These are phyloP conservation scores for Aschersonia sp. DNA, from an alignment of 2,329 filamentous ascomycete species.

Conservation along the genomic window DNA sequence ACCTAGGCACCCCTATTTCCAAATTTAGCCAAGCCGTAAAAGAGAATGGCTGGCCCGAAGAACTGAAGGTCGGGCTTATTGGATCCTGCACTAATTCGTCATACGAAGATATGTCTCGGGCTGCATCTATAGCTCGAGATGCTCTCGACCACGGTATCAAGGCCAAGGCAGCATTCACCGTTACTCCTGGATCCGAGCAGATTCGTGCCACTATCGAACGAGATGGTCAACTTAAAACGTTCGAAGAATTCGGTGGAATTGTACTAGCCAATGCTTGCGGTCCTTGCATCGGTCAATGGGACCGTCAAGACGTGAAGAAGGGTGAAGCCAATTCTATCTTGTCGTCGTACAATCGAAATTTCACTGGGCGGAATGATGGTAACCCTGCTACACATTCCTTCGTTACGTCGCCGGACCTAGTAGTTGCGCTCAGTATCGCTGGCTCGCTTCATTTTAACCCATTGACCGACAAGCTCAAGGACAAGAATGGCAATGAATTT, in stretches of 20 bases:
- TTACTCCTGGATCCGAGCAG: slow-evolving; percentile 94
- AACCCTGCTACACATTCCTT: slow-evolving; percentile 93
- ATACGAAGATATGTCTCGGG: slow-evolving; percentile 83
- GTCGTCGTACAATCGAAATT: slow-evolving; percentile 99
- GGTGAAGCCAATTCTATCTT: slow-evolving; percentile 92
- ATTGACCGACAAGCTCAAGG: slow-evolving; percentile 79
- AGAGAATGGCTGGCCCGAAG: slow-evolving; percentile 89
- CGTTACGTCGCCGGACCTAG: slow-evolving; percentile 79
- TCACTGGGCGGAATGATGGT: slow-evolving; percentile 92
- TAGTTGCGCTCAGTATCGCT: slow-evolving; percentile 73
- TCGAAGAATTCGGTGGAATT: slow-evolving; percentile 91
- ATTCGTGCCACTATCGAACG: slow-evolving; percentile 85
- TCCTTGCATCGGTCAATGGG: slow-evolving; percentile 91
- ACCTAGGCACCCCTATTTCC: slow-evolving; percentile 93
- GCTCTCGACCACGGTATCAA: slow-evolving; percentile 87
- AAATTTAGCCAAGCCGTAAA: slow-evolving; percentile 93
- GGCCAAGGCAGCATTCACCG: slow-evolving; percentile 83
- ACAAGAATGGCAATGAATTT: slow-evolving; percentile 95
- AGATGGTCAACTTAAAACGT: slow-evolving; percentile 83
- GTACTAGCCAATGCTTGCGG: slow-evolving; percentile 93
- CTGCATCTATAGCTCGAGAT: slow-evolving; percentile 80
- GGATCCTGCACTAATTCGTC: slow-evolving; percentile 94
- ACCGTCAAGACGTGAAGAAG: slow-evolving; percentile 86
- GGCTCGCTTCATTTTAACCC: slow-evolving; percentile 90
- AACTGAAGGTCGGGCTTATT: slow-evolving; percentile 92